A percentile compares a stretch with the other conserved stretches of the same genome.
Evolutionary conservation across 805 yeast species (phyloP).

Genomic region (Cyberlindnera amylophila): DNA sequence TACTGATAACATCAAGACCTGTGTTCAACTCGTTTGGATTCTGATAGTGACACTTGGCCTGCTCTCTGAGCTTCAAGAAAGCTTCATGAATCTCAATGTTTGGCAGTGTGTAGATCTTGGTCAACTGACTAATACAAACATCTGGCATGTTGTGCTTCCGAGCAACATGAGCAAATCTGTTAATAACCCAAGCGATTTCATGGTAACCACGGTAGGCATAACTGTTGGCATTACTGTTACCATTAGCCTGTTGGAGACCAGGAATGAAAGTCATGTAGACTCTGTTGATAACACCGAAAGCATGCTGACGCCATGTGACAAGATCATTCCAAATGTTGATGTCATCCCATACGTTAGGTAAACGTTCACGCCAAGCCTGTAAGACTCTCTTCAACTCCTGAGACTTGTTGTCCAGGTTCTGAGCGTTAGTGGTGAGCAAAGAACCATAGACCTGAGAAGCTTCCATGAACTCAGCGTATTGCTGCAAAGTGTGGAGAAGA

Average conservation of each 20-base stretch:
- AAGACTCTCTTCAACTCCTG: slow-evolving; percentile 92
- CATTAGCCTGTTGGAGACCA: slow-evolving; percentile 67
- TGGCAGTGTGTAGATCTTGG: slow-evolving; percentile 92
- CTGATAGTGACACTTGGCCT: slow-evolving; percentile 95
- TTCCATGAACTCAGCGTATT: slow-evolving; percentile 95
- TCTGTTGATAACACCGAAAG: slow-evolving; percentile 91
- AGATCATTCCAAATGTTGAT: slow-evolving; percentile 96
- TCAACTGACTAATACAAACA: slow-evolving; percentile 88
- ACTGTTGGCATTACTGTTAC: slow-evolving; percentile 72
- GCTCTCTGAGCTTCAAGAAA: slow-evolving; percentile 89
- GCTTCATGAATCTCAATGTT: slow-evolving; percentile 99
- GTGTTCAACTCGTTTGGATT: slow-evolving; percentile 87
- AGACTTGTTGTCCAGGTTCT: slow-evolving; percentile 85
- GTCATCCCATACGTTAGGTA: slow-evolving; percentile 97
- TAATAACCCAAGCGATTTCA: slow-evolving; percentile 98
- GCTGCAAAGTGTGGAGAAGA: slow-evolving; percentile 90
- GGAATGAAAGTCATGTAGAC: slow-evolving; percentile 93
- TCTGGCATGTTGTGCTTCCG: slow-evolving; percentile 96
- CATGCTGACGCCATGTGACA: slow-evolving; percentile 98
- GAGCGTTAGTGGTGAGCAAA: slow-evolving; percentile 84
- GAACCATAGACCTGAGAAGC: slow-evolving; percentile 92
- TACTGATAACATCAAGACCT: slow-evolving; percentile 94
- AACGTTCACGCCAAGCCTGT: slow-evolving; percentile 96
- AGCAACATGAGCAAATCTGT: slow-evolving; percentile 97
- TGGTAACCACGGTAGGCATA: slow-evolving; percentile 97